These are phyloP conservation scores for Schizosaccharomyces osmophilus DNA, from an alignment of 805 yeast species.

Conservation along the genomic window DNA sequence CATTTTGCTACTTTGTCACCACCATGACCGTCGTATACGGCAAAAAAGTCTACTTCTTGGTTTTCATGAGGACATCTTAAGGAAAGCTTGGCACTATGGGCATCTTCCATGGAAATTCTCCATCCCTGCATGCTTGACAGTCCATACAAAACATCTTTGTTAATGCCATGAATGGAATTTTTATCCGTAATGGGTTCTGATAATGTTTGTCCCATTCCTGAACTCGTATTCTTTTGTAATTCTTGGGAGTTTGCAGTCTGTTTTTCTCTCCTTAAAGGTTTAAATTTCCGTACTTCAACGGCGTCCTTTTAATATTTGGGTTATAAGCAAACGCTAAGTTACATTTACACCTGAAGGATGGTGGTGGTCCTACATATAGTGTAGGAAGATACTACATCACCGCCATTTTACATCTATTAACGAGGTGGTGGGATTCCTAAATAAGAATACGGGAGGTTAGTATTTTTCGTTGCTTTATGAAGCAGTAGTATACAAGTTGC, in stretches of 20 bases:
- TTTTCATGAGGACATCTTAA: constrained; percentile 12
- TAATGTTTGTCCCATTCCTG: constrained; percentile 77
- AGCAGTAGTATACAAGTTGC: no score
- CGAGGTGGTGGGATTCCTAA: no score
- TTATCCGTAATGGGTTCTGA: constrained; percentile 72
- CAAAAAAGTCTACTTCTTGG: constrained; percentile 56
- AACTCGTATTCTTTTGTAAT: no score
- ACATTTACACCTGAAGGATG: no score
- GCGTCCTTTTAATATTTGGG: no score
- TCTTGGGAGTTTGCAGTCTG: neutral
- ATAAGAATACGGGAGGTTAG: no score
- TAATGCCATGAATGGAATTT: constrained; percentile 35
- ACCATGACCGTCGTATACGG: constrained; percentile 94
- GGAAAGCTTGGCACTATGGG: constrained; percentile 50
- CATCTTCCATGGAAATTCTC: constrained; percentile 94
- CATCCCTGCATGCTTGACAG: constrained; percentile 97
- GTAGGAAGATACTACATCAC: no score
- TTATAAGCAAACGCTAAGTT: no score
- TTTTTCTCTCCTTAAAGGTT: neutral
- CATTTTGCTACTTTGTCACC: constrained; percentile 78
- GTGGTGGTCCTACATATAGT: no score
- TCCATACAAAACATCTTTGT: constrained; percentile 51
- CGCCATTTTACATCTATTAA: no score
- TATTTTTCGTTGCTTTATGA: no score
- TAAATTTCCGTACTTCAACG: neutral